Base-by-base conservation (phyloP, 768 basidiomycete genomes). In the Leucocoprinus sp. region DNA sequence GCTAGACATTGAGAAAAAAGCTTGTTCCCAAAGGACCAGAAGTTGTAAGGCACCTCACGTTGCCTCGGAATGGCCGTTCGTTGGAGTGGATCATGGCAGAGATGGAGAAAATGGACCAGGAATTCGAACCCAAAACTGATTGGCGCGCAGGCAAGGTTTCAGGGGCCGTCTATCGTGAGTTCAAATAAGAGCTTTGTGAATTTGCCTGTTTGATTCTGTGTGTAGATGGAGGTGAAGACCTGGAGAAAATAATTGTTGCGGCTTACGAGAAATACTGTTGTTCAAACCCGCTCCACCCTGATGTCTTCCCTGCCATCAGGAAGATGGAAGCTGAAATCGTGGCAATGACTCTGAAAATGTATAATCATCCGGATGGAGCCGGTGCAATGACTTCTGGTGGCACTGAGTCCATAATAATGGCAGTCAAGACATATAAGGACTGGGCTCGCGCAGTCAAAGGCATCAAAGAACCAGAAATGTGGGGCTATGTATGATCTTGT, bases 291-390 rank as follows among this genome's bases (percentile, higher is more conserved):
- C 70, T 97, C 8, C 93, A 97, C 56, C 91, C 95, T 0, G 90
- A 93, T 45, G 80, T 93, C 35, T 96, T 96, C 64, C 93, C 93
- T 1, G 84, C 88, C 0, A 66, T 96, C 8, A 75, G 95, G 38
- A 93, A 95, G 67, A 99, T 99, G 95, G 95, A 99, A 57, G 88
- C 92, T 12, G 93, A 97, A 57, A 76, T 93, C 21, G 90, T 93
- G 35, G 71, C 86, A 8, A 92, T 92, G 84, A 86, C 82, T 50
- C 69, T 95, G 37, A 74, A 75, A 47, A 70, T 93, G 71, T 97
- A 85, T 67, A 82, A 89, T 57, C 82, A 84, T 52, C 85, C 91
- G 1, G 66, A 75, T 39, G 89, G 91, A 8, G 93, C 91, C 8
- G 95, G 95, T 9, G 82, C 82, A 5, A 97, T 93, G 63, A 99